Evolutionary conservation across 352 stramenopile genomes (phyloP), one percentile per base, ranked within the genome.

Genomic region (Globisporangium acanthophoron): DNA sequence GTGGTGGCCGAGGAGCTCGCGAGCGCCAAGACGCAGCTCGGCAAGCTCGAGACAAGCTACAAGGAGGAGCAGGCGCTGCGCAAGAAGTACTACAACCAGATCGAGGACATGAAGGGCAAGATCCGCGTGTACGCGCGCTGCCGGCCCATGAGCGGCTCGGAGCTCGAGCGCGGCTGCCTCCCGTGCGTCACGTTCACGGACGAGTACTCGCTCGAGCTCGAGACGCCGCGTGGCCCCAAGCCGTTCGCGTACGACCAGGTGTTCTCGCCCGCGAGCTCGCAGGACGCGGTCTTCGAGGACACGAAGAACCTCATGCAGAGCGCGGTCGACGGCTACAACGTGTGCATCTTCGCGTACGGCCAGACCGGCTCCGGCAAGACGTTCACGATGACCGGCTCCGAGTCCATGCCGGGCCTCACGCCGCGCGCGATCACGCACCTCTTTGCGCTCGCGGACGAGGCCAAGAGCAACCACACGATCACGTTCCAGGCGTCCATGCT

Each of bases 61-160:
- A 82, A 78, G 21, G 87, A 96, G 56, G 89, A 97, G 61, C 85
- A 96, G 62, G 62, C 76, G 24, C 74, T 98, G 57, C 85, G 91
- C 21, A 97, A 97, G 74, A 97, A 97, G 62, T 97, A 97, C 65
- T 97, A 95, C 79, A 98, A 98, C 70, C 87, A 88, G 76, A 97
- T 98, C 66, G 92, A 98, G 63, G 92, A 98, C 73, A 96, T 98
- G 87, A 98, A 98, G 62, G 92, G 92, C 37, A 97, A 97, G 69
- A 98, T 98, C 67, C 84, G 92, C 35, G 92, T 98, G 20, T 98
- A 85, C 67, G 90, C 87, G 21, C 86, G 92, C 16, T 97, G 89
- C 64, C 85, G 90, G 5, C 92, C 92, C 48, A 96, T 98, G 76
- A 96, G 87, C 35, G 63, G 65, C 24, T 96, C 89, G 37, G 91